phyloP scores from a whole-genome alignment of 2,329 filamentous ascomycete species.

The Colletotrichum sp. region DNA sequence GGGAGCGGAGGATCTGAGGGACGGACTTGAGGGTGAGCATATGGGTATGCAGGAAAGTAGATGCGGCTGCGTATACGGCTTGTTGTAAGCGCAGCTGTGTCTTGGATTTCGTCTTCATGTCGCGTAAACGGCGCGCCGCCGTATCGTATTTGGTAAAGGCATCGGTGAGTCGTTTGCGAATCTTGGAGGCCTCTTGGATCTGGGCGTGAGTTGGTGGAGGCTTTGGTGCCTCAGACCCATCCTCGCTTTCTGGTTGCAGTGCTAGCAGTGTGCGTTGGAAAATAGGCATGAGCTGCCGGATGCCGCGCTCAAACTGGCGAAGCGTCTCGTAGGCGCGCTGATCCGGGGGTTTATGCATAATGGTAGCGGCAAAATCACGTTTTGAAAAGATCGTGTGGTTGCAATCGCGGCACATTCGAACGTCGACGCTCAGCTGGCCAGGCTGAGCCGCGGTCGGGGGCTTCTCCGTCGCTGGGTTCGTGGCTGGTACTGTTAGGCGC shows the following conservation, averaged over 20 bases:
- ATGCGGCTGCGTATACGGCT: constrained; percentile 82
- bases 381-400: constrained; percentile 66
- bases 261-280: constrained; percentile 80
- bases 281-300: constrained; percentile 78
- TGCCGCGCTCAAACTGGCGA: constrained; percentile 86
- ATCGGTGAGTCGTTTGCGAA: constrained; percentile 87
- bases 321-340: constrained; percentile 84
- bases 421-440: constrained; percentile 72
- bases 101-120: constrained; percentile 74
- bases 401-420: constrained; percentile 94
- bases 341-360: constrained; percentile 72
- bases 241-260: constrained; percentile 63
- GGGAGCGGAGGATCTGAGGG: constrained; percentile 65
- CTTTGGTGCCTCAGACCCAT: constrained; percentile 32
- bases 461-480: constrained; percentile 50
- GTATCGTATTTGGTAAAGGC: constrained; percentile 88
- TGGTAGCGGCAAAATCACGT: constrained; percentile 77
- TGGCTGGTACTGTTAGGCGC: constrained; percentile 31
- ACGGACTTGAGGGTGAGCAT: constrained; percentile 87
- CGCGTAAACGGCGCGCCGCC: constrained; percentile 80
- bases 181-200: constrained; percentile 84
- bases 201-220: constrained; percentile 65
- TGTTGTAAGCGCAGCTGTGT: constrained; percentile 80
- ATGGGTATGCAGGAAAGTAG: constrained; percentile 83
- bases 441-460: constrained; percentile 24